phyloP scores from a whole-genome alignment of 176 grass and related monocot species.

The Triticum timopheevii region DNA sequence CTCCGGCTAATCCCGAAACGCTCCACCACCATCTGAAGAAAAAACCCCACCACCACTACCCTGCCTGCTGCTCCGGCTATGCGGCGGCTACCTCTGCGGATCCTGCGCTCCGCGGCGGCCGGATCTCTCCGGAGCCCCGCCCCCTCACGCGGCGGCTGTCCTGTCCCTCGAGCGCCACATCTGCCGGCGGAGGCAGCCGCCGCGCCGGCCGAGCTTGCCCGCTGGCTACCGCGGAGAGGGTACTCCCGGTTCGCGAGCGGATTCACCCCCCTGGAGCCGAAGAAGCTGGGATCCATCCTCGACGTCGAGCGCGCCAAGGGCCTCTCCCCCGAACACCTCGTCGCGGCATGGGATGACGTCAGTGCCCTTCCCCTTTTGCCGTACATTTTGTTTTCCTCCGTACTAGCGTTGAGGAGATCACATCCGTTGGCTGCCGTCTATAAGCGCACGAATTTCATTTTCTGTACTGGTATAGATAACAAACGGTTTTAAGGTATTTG shows the following conservation, averaged over 20 bases:
- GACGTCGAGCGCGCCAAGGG: constrained; percentile 72
- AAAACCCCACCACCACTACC: background rate
- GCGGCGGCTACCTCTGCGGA: constrained; percentile 22
- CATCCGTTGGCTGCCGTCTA: background rate
- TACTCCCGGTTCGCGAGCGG: constrained; percentile 74
- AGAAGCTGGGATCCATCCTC: constrained; percentile 67
- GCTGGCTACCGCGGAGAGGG: constrained; percentile 39
- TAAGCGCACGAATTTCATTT: background rate
- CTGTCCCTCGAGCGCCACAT: background rate
- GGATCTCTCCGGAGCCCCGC: background rate
- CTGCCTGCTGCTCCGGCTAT: constrained; percentile 20
- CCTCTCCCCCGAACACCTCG: constrained; percentile 65
- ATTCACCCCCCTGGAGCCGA: constrained; percentile 72
- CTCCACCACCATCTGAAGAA: background rate
- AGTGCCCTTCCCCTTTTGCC: background rate
- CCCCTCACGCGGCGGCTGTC: background rate
- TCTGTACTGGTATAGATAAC: background rate
- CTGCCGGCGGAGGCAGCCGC: background rate
- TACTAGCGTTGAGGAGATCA: background rate
- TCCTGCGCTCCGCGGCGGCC: constrained; percentile 26
- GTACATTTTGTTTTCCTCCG: background rate
- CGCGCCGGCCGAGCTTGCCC: constrained; percentile 23
- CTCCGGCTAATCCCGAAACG: background rate
- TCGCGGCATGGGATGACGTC: constrained; percentile 91
- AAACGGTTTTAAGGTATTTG: background rate